Evolutionary conservation across 192 early-diverging fungal species (phyloP).

Genomic region (Coemansia sp.): DNA sequence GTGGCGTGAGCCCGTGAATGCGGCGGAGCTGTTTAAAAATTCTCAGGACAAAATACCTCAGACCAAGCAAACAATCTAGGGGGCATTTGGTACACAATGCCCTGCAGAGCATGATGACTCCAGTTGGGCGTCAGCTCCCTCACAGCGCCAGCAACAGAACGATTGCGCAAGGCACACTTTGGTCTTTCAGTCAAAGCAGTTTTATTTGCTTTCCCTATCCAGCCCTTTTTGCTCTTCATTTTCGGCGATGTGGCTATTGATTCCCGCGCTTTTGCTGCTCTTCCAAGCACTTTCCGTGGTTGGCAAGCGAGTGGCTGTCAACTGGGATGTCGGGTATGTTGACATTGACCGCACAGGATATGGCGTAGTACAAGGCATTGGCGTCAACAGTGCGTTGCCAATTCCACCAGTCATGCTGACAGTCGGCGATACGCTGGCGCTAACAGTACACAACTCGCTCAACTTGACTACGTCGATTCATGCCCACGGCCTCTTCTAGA

Average conservation of each 20-base stretch:
- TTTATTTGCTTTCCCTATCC: too few species aligned
- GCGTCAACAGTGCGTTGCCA: slow-evolving; percentile 61
- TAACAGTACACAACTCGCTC: slow-evolving; percentile 55
- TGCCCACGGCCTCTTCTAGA: slow-evolving; percentile 76
- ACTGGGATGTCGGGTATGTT: slow-evolving; percentile 69
- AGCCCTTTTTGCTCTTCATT: not conserved
- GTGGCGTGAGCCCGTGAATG: too few species aligned
- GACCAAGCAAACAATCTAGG: not conserved
- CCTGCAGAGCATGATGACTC: not conserved
- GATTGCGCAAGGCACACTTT: not conserved
- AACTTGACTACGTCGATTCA: slow-evolving; percentile 63
- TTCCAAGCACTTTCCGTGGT: not conserved
- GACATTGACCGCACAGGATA: slow-evolving; percentile 63
- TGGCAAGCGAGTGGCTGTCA: slow-evolving; percentile 20
- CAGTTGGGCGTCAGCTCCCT: not conserved
- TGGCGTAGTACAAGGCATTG: slow-evolving; percentile 57
- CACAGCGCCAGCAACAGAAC: not conserved
- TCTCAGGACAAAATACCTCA: not conserved
- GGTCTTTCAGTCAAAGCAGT: not conserved
- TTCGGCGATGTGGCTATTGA: not conserved
- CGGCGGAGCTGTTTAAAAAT: not conserved
- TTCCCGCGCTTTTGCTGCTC: not conserved
- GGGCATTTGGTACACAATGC: not conserved
- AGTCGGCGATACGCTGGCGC: slow-evolving; percentile 16
- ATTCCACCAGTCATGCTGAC: slow-evolving; percentile 37